Conservation (phyloP, 2,329 filamentous ascomycete species). For the Tolypocladium inflatum region DNA sequence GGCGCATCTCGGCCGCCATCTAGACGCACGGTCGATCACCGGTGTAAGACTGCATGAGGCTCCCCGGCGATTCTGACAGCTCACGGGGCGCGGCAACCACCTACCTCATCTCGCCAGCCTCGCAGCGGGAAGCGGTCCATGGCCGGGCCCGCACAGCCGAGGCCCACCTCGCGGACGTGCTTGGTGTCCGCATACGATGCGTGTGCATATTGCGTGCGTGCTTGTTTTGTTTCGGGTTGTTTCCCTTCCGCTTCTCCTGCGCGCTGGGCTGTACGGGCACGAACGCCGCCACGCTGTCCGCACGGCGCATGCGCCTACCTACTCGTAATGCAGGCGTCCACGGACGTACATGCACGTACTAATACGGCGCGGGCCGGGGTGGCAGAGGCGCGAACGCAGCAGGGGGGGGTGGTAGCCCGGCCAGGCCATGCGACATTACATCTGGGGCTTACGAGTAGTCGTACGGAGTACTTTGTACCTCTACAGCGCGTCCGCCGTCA, state of each 20-base stretch:
- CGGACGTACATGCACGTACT: not conserved
- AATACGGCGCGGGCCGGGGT: not conserved
- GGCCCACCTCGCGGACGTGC: not conserved
- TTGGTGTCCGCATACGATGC: not conserved
- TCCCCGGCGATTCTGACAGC: constrained; percentile 3
- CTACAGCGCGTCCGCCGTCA: not conserved
- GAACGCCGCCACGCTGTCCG: not conserved
- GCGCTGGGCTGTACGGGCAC: not conserved
- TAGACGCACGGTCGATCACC: constrained; percentile 13
- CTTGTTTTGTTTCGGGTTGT: not conserved
- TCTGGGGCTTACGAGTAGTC: no score
- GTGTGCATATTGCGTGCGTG: not conserved
- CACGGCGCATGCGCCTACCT: not conserved
- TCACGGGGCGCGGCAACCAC: not conserved
- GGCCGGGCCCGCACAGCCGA: not conserved
- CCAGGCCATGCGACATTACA: not conserved
- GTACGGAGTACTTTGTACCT: no score
- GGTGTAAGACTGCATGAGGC: constrained; percentile 10
- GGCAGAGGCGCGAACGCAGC: not conserved
- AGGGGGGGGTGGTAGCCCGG: not conserved
- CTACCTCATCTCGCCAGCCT: not conserved
- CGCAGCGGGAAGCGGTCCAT: not conserved
- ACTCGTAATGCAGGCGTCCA: not conserved
- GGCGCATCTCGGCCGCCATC: constrained; percentile 3
- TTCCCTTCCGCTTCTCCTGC: no score